phyloP scores from a whole-genome alignment of 768 basidiomycete species.

The Tricholoma furcatifolium region DNA sequence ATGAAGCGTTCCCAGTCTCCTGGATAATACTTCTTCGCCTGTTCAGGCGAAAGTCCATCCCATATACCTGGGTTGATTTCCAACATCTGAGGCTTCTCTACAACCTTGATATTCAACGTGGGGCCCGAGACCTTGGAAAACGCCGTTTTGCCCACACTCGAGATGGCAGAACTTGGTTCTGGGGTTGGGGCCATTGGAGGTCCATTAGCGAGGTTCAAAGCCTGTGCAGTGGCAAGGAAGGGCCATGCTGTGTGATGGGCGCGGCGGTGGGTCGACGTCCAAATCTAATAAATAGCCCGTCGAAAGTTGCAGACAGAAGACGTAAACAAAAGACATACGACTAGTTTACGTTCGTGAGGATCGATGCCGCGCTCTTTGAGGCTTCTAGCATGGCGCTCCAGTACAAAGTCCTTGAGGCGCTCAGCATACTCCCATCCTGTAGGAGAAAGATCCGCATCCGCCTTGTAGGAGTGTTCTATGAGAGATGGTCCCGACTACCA shows the following conservation, averaged over 20 bases:
- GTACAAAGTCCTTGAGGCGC: slow-evolving; percentile 84
- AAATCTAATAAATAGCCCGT: slow-evolving; percentile 57
- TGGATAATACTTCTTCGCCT: slow-evolving; percentile 87
- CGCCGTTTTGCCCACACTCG: slow-evolving; percentile 6
- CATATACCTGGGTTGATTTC: slow-evolving; percentile 98
- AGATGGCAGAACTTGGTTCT: slow-evolving; percentile 7
- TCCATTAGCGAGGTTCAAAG: slow-evolving; percentile 8
- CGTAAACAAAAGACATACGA: slow-evolving; percentile 43
- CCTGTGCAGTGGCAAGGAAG: slow-evolving; percentile 52
- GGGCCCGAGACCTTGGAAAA: slow-evolving; percentile 14
- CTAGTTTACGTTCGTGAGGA: slow-evolving; percentile 57
- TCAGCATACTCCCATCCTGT: slow-evolving; percentile 96
- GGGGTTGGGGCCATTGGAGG: slow-evolving; percentile 8
- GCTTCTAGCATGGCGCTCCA: slow-evolving; percentile 76
- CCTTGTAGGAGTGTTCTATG: slow-evolving; percentile 98
- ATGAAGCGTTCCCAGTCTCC: slow-evolving; percentile 93
- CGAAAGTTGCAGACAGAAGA: not conserved
- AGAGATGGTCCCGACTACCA: slow-evolving; percentile 93
- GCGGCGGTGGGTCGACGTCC: slow-evolving; percentile 93
- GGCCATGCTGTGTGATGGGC: slow-evolving; percentile 98
- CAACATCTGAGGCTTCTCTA: slow-evolving; percentile 95
- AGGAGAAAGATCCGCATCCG: slow-evolving; percentile 94
- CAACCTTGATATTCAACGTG: slow-evolving; percentile 67
- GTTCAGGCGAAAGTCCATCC: slow-evolving; percentile 92
- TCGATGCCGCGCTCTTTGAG: slow-evolving; percentile 70